Base-by-base conservation (phyloP, 2,329 filamentous ascomycete genomes). In the Plectosphaerella sp. region DNA sequence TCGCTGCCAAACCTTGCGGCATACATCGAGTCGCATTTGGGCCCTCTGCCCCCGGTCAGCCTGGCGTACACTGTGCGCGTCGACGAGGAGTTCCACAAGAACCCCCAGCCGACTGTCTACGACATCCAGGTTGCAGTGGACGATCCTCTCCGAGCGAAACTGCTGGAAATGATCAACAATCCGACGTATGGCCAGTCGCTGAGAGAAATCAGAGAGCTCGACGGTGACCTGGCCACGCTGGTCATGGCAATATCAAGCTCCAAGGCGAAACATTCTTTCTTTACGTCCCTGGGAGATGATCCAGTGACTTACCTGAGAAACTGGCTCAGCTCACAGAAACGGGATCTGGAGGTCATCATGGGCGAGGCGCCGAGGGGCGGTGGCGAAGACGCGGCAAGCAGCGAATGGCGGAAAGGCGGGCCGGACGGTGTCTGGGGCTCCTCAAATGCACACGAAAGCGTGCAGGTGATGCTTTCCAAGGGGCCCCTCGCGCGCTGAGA, bases 61-160 rank as follows among this genome's bases (percentile, higher is more conserved):
- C 81, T 99, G 35, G 80, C 85, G 20, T 99, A 97, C 74, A 99
- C 92, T 9, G 94, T 99, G 65, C 90, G 93, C 54, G 88, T 97
- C 41, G 94, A 99, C 67, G 80, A 90, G 62, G 83, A 86, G 9
- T 93, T 92, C 64, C 87, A 93, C 64, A 84, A 83, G 59, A 73
- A 84, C 52, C 87, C 90, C 4, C 76, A 83, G 49, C 86, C 90
- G 1, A 97, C 92, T 6, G 78, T 97, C 61, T 97, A 97, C 73
- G 93, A 97, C 68, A 79, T 99, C 47, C 86, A 86, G 61, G 89
- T 99, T 45, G 80, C 85, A 2, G 80, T 96, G 15, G 89, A 95
- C 60, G 91, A 96, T 64, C 90, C 92, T 1, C 77, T 95, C 48
- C 85, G 86, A 49, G 77, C 80, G 35, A 82, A 82, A 61, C 80